Evolutionary conservation across 192 early-diverging fungal species (phyloP), one percentile per base, ranked within the genome.

Genomic region (Coemansia sp.): DNA sequence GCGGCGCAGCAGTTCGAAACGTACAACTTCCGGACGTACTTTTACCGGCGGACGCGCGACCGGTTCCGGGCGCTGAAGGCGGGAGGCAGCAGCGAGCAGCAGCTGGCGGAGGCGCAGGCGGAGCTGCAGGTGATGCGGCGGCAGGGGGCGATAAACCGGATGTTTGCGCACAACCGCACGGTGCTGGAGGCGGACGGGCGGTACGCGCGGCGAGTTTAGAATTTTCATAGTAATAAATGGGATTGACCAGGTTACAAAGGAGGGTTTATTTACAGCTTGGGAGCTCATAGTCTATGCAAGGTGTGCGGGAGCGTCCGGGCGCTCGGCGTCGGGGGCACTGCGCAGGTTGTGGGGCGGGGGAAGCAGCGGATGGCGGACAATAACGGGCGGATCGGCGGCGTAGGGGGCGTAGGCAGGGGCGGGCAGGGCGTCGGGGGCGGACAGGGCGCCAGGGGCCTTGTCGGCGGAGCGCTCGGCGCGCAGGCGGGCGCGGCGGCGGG

Each of bases 21-120:
- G 61, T 92, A 96, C 86, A 94, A 93, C 83, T 96, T 91, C 73
- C 83, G 88, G 48, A 81, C 88, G 63, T 96, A 94, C 70, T 87
- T 90, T 51, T 70, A 86, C 55, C 88, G 92, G 38, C 82, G 90
- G 30, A 80, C 88, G 16, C 77, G 80, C 49, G 92, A 96, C 78
- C 83, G 84, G 21, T 96, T 94, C 82, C 83, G 82, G 41, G 71
- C 72, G n/a, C 57, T 83, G 53, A 70, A 70, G 55, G 63, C 50
- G 19, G 30, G 46, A 9, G 23, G 23, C 12, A 78, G 77, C 55
- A 23, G 28, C n/a, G 50, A 60, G 50, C 13, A 46, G 49, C 48
- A 45, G 42, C 70, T 88, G 59, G 51, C 53, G 14, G 81, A 88
- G 55, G 91, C 83, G 21, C 72, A 83, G 55, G 50, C 64, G 7